These are phyloP conservation scores for Kingdonia uniflora DNA, from an alignment of 164 flowering plant genomes.

Conservation along the genomic window DNA sequence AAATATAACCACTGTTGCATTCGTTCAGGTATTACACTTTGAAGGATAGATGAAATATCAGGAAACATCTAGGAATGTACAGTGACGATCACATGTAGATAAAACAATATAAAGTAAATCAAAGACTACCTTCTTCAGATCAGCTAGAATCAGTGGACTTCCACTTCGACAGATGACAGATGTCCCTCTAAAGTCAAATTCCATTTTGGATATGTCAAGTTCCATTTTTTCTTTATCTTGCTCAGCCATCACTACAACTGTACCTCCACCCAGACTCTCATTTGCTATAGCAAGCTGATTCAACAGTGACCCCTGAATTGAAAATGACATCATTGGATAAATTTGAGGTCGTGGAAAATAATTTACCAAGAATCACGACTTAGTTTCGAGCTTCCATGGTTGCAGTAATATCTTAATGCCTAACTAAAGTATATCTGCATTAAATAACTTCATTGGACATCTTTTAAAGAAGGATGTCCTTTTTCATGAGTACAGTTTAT, in stretches of 20 bases:
- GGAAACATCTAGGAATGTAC: no score
- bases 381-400: not conserved
- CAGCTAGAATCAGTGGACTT: constrained; percentile 68
- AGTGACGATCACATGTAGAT: no score
- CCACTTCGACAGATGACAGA: constrained; percentile 85
- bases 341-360: not conserved
- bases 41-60: no score
- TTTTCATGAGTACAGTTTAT: no score
- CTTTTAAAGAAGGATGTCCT: no score
- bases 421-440: no score
- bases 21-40: no score
- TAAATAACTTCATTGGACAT: no score
- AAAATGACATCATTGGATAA: not conserved
- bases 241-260: constrained; percentile 72
- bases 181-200: constrained; percentile 73
- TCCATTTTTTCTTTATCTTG: constrained; percentile 89
- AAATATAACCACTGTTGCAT: no score
- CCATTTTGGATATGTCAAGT: constrained; percentile 78
- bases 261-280: constrained; percentile 78
- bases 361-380: not conserved
- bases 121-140: constrained; percentile 59
- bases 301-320: constrained; percentile 53
- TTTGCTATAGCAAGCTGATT: constrained; percentile 85
- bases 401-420: not conserved
- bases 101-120: not conserved